These are phyloP conservation scores for Teratosphaeria destructans DNA, from an alignment of 2,329 filamentous ascomycete species.

Conservation along the genomic window DNA sequence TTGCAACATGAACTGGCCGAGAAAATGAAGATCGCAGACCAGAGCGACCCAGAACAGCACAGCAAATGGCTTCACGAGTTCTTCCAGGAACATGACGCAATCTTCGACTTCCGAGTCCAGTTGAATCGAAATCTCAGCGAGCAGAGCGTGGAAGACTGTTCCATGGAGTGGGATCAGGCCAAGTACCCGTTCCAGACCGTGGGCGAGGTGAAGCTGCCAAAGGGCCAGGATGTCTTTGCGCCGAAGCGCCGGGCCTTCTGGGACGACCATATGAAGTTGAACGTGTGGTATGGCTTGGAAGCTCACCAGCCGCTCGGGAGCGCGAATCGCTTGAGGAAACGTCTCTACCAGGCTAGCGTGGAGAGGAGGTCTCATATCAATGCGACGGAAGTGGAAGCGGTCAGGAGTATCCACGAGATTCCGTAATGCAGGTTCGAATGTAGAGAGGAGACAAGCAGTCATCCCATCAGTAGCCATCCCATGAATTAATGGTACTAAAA, in stretches of 20 bases:
- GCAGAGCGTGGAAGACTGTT: conserved; percentile 23
- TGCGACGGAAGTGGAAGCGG: conserved; percentile 7
- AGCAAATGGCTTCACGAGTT: conserved; percentile 21
- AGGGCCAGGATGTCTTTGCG: conserved; percentile 17
- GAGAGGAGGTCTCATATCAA: conserved; percentile 18
- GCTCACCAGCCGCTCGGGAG: conserved; percentile 21
- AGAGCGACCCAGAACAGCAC: conserved; percentile 16
- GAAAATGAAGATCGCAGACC: conserved; percentile 12
- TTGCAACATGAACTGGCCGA: conserved; percentile 13
- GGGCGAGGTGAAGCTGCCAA: conserved; percentile 17
- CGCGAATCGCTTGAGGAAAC: conserved; percentile 21
- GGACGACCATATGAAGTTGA: conserved; percentile 19
- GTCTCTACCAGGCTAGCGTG: conserved; percentile 20
- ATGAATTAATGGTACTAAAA: no score
- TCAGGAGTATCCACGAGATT: conserved; percentile 17
- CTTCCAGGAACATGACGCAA: conserved; percentile 13
- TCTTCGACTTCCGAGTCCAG: conserved; percentile 25
- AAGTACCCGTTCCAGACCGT: conserved; percentile 24
- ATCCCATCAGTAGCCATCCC: no score
- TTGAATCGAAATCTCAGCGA: conserved; percentile 20
- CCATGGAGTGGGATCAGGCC: conserved; percentile 22
- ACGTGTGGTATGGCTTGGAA: conserved; percentile 18
- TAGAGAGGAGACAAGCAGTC: not conserved
- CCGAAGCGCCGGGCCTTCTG: conserved; percentile 17
- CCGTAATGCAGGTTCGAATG: conserved; percentile 5